Base-by-base conservation (phyloP, 495 filamentous ascomycete species). In the Chaetomium tenue region DNA sequence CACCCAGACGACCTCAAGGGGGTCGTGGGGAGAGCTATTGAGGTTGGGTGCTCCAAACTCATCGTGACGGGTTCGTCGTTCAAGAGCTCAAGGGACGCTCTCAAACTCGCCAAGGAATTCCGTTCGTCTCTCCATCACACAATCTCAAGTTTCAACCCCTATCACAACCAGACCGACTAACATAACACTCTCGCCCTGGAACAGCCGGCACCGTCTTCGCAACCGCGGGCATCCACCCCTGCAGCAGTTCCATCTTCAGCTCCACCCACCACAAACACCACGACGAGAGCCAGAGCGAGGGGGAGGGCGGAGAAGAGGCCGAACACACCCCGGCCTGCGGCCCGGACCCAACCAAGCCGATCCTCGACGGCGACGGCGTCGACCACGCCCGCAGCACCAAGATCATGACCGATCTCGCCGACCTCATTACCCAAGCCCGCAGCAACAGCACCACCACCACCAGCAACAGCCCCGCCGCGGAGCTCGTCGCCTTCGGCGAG, bases 41-140 rank as follows among this genome's bases (percentile, higher is more conserved):
- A 89, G 57, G 86, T 86, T 1, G 95, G 94, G 37, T 96, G 92
- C 71, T 74, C 80, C 39, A 97, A 96, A 68, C 86, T 98, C 66
- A 92, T 98, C 81, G 86, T 97, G 11, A 98, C 94, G 2, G 94
- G 94, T n/a, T 93, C 90, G 0, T 89, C 92, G 69, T 83, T 98
- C 47, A 80, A 84, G 48, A 90, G 92, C 69, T 93, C 91, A 1
- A 75, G 82, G 50, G 81, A 88, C 67, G 94, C 92, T 0, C 77
- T 97, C 13, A 76, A 88, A 47, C 81, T 98, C 48, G 86, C 91
- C 20, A 74, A 83, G 63, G 79, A 87, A 68, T 87, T 93, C 73
- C 87, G 90, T 93, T 75, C 55, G 85, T 80, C 55, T 20, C 39
- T 2, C 33, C 51, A 6, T 5, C 4, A 39, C 9, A 9, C 44